A percentile compares a stretch with the other conserved stretches of the same genome.
These are phyloP conservation scores for Alternaria gaisen DNA, from an alignment of 2,329 filamentous ascomycete species.

Conservation along the genomic window DNA sequence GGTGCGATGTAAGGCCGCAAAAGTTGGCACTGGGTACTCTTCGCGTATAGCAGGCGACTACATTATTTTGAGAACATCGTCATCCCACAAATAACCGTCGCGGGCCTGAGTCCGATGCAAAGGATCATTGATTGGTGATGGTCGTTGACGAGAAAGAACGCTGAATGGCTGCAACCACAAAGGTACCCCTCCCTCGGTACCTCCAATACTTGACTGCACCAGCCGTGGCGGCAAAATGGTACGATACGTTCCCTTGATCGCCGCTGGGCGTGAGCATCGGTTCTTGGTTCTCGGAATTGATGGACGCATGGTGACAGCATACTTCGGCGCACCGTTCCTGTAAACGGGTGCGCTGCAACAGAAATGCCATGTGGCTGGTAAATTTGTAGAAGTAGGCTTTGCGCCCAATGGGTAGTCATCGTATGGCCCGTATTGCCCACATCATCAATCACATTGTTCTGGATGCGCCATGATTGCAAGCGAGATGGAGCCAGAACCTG, in stretches of 20 bases:
- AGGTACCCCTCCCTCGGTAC: slow-evolving; percentile 30
- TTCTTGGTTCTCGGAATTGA: slow-evolving; percentile 15
- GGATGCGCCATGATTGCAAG: slow-evolving; percentile 11
- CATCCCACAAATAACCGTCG: slow-evolving; percentile 14
- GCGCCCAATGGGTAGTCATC: background rate
- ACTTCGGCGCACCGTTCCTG: slow-evolving; percentile 3
- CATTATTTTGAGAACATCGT: slow-evolving; percentile 20
- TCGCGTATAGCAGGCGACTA: slow-evolving; percentile 13
- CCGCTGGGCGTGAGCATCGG: slow-evolving; percentile 9
- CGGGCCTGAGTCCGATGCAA: slow-evolving; percentile 20
- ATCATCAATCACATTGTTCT: background rate
- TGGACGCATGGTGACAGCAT: slow-evolving; percentile 24
- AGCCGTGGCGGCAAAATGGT: slow-evolving; percentile 25
- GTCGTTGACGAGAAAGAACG: slow-evolving; percentile 2
- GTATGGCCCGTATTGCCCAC: slow-evolving; percentile 3
- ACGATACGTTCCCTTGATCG: slow-evolving; percentile 18
- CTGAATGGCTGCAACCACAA: slow-evolving; percentile 16
- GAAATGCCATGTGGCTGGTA: slow-evolving; percentile 6
- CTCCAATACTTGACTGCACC: slow-evolving; percentile 24
- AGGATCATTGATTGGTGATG: slow-evolving; percentile 15
- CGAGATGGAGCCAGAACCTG: slow-evolving; percentile 22
- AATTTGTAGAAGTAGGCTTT: background rate
- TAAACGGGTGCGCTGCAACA: background rate
- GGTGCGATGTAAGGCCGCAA: slow-evolving; percentile 5
- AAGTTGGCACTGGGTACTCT: slow-evolving; percentile 6